These are phyloP conservation scores for Rubia balearica DNA, from an alignment of 305 asterid species.

Conservation along the genomic window DNA sequence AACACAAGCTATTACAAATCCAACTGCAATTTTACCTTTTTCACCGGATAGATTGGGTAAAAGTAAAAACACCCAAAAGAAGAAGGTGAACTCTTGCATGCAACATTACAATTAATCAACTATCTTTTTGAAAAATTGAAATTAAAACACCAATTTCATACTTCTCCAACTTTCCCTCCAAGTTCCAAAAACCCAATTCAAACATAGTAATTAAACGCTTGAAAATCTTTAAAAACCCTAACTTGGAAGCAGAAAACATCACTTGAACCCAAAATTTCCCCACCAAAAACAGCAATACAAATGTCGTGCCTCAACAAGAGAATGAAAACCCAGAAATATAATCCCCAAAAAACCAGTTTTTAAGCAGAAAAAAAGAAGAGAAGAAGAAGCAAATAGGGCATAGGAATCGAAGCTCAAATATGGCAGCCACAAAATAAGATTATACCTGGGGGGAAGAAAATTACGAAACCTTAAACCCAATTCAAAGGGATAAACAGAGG, in stretches of 20 bases:
- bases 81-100: not conserved
- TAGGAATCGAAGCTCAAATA: not conserved
- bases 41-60: not conserved
- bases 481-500: not conserved
- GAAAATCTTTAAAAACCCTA: not conserved
- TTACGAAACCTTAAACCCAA: conserved; percentile 4
- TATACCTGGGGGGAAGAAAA: not conserved
- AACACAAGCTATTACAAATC: not conserved
- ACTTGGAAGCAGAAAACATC: not conserved
- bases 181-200: not conserved
- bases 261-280: not conserved
- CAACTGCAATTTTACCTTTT: not conserved
- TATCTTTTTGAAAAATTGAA: not conserved
- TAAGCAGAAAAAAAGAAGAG: not conserved
- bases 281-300: not conserved
- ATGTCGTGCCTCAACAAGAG: not conserved
- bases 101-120: not conserved
- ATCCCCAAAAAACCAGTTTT: not conserved
- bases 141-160: not conserved
- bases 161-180: not conserved
- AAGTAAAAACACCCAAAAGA: not conserved
- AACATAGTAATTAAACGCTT: not conserved
- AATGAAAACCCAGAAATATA: not conserved
- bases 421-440: not conserved
- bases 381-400: not conserved